These are phyloP conservation scores for Pelargonium australe DNA, from an alignment of 441 rosid species.

Conservation along the genomic window DNA sequence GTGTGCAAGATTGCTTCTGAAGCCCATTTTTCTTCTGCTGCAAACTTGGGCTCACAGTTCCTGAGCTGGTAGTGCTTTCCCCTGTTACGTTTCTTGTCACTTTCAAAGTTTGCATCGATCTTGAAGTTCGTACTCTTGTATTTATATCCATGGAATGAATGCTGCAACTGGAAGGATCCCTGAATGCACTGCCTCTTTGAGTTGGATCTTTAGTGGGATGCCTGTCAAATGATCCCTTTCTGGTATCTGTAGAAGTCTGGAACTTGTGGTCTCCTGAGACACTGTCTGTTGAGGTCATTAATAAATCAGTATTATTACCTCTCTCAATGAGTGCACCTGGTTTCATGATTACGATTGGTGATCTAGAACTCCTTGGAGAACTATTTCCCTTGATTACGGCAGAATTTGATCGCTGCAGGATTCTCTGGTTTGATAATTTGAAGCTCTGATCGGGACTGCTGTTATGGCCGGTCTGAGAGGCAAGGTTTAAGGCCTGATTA, in stretches of 20 bases:
- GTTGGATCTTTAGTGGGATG: conserved; percentile 38
- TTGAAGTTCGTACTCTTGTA: conserved; percentile 22
- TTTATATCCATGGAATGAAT: conserved; percentile 32
- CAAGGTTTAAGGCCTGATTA: conserved; percentile 26
- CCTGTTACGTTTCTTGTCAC: conserved; percentile 28
- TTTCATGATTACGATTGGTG: conserved; percentile 53
- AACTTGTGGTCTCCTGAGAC: conserved; percentile 30
- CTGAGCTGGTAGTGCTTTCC: conserved; percentile 32
- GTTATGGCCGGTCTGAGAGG: conserved; percentile 27
- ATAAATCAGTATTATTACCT: conserved; percentile 26
- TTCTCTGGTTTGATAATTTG: conserved; percentile 22
- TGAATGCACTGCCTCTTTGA: conserved; percentile 32
- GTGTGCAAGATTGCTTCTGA: conserved; percentile 40
- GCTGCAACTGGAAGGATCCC: conserved; percentile 29
- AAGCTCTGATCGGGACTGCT: conserved; percentile 30
- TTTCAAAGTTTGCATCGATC: conserved; percentile 28
- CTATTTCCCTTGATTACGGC: conserved; percentile 27
- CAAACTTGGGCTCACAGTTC: conserved; percentile 41
- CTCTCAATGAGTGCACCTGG: conserved; percentile 39
- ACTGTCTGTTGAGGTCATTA: conserved; percentile 25
- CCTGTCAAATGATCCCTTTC: conserved; percentile 34
- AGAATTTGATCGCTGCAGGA: conserved; percentile 28
- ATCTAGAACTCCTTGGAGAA: conserved; percentile 39
- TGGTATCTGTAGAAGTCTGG: conserved; percentile 27
- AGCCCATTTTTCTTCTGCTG: conserved; percentile 44